These are phyloP conservation scores for Cercospora zeina DNA, from an alignment of 2,329 filamentous ascomycete genomes.

Conservation along the genomic window DNA sequence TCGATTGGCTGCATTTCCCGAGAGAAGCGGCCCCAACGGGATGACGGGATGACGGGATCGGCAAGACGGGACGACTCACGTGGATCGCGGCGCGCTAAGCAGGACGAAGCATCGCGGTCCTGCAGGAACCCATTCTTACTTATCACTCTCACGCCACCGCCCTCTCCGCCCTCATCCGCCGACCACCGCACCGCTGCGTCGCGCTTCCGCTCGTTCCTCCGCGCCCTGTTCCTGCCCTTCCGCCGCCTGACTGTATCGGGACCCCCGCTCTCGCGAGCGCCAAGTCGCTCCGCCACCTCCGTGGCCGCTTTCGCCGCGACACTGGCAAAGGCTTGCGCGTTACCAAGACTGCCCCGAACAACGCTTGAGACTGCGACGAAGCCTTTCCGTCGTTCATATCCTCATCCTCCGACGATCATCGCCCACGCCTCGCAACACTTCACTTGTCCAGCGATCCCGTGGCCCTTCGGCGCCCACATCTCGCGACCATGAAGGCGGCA, in stretches of 20 bases:
- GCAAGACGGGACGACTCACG: too few species aligned
- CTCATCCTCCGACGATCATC: slow-evolving; percentile 2
- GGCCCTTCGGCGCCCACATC: not conserved
- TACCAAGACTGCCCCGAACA: slow-evolving; percentile 4
- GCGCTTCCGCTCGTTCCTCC: slow-evolving; percentile 10
- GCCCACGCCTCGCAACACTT: not conserved
- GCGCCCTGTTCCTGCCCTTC: not conserved
- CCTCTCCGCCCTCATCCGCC: not conserved
- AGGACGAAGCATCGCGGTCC: slow-evolving; percentile 5
- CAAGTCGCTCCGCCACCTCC: slow-evolving; percentile 19
- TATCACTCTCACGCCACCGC: not conserved
- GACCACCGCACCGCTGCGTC: not conserved
- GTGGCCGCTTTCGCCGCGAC: slow-evolving; percentile 5
- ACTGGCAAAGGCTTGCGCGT: slow-evolving; percentile 19
- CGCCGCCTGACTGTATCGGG: not conserved
- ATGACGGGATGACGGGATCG: too few species aligned
- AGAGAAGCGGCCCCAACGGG: too few species aligned
- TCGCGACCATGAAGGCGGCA: slow-evolving; percentile 25
- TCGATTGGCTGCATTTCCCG: not conserved
- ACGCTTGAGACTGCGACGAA: slow-evolving; percentile 1
- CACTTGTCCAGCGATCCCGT: not conserved
- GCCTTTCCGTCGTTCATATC: not conserved
- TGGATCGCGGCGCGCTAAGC: too few species aligned
- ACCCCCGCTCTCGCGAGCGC: slow-evolving; percentile 1
- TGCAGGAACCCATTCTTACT: not conserved